Percentiles rank a stretch among this genome's conserved stretches.
Evolutionary conservation across 495 filamentous ascomycete species (phyloP).

Genomic region (Daldinia grandis): DNA sequence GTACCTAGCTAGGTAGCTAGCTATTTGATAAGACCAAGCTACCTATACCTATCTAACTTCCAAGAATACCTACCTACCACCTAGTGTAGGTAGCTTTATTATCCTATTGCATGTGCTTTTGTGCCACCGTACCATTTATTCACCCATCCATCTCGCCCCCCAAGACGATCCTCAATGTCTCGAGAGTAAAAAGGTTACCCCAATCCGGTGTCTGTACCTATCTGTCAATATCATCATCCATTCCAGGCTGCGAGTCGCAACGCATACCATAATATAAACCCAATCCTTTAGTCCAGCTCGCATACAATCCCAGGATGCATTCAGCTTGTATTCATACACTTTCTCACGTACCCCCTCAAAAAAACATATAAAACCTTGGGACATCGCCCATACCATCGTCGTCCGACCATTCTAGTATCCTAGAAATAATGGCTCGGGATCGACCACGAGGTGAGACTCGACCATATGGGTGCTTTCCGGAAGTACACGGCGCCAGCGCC

Average conservation of each 20-base stretch:
- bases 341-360: neutral
- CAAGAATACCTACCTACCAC: neutral
- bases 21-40: neutral
- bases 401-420: constrained; percentile 1
- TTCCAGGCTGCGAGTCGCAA: neutral
- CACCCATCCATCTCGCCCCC: neutral
- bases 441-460: constrained; percentile 37
- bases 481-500: constrained; percentile 60
- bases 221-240: constrained; percentile 1
- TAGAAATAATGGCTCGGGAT: constrained; percentile 18
- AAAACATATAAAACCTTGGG: neutral
- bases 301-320: neutral
- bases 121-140: neutral
- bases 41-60: neutral
- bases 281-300: neutral
- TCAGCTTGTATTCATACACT: constrained; percentile 5
- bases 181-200: neutral
- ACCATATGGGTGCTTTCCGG: constrained; percentile 44
- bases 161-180: constrained; percentile 10
- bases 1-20: too few species aligned
- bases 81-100: neutral
- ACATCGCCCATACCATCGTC: neutral
- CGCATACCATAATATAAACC: neutral
- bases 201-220: neutral
- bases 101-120: neutral